These are phyloP conservation scores for Artemisia argyi DNA, from an alignment of 129 eudicot genomes.

Conservation along the genomic window DNA sequence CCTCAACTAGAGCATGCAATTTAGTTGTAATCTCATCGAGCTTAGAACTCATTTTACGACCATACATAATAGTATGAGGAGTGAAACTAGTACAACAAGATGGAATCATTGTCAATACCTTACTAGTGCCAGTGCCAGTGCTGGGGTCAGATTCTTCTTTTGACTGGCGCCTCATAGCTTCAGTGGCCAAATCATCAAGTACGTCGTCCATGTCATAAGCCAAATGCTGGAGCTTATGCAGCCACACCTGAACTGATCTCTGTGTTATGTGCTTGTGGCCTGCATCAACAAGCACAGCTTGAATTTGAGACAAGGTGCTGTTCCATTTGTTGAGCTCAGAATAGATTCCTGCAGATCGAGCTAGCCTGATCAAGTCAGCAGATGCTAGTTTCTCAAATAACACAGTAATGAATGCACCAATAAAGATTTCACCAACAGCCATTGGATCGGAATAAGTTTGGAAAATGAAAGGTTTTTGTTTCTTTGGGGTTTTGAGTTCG, in stretches of 20 bases:
- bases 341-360: constrained; percentile 28
- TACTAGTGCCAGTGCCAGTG: not conserved
- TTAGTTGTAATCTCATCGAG: not conserved
- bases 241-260: constrained; percentile 23
- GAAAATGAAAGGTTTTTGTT: not conserved
- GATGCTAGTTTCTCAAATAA: constrained; percentile 38
- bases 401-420: constrained; percentile 27
- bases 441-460: not conserved
- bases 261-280: constrained; percentile 36
- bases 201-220: constrained; percentile 44
- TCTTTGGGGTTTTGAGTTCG: too few species aligned
- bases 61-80: not conserved
- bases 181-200: constrained; percentile 40
- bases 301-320: not conserved
- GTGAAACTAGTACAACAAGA: not conserved
- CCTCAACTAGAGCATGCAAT: not conserved
- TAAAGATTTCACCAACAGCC: constrained; percentile 29
- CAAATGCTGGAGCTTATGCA: constrained; percentile 28
- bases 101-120: not conserved
- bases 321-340: constrained; percentile 23
- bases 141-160: not conserved
- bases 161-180: constrained; percentile 19
- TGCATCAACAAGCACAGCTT: constrained; percentile 42
- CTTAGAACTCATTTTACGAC: constrained; percentile 6
- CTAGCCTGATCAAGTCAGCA: constrained; percentile 9